These are phyloP conservation scores for Botrytis galanthina DNA, from an alignment of 2,329 filamentous ascomycete genomes.

Conservation along the genomic window DNA sequence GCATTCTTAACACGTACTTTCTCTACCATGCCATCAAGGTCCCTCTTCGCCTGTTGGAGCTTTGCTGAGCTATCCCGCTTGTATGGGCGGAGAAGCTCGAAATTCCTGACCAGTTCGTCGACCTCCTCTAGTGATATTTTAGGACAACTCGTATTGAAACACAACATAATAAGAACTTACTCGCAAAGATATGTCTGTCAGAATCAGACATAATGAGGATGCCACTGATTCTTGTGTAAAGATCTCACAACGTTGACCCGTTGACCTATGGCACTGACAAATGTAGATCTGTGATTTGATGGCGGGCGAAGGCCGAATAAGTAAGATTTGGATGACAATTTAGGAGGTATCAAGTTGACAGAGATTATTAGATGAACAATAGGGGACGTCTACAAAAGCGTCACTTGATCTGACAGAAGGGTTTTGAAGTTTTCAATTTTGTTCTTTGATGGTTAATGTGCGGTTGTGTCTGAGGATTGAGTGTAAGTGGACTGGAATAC, in stretches of 20 bases:
- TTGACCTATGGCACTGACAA: not conserved
- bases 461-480: not conserved
- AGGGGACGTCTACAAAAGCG: too few relatives aligned
- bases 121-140: not conserved
- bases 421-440: not conserved
- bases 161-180: rapidly evolving
- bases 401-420: rapidly evolving
- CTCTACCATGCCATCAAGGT: not conserved
- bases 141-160: not conserved
- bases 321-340: too few relatives aligned
- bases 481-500: too few relatives aligned
- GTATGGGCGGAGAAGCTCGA: not conserved
- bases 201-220: not conserved
- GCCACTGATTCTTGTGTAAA: not conserved
- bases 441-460: not conserved
- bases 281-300: not conserved
- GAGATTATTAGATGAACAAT: too few relatives aligned
- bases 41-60: not conserved
- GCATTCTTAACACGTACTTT: rapidly evolving
- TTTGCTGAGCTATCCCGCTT: too few relatives aligned
- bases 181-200: not conserved
- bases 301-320: not conserved
- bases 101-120: not conserved
- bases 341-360: too few relatives aligned
- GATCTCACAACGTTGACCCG: not conserved